phyloP scores from a whole-genome alignment of 345 rosid genomes.

The Clausena lansium region DNA sequence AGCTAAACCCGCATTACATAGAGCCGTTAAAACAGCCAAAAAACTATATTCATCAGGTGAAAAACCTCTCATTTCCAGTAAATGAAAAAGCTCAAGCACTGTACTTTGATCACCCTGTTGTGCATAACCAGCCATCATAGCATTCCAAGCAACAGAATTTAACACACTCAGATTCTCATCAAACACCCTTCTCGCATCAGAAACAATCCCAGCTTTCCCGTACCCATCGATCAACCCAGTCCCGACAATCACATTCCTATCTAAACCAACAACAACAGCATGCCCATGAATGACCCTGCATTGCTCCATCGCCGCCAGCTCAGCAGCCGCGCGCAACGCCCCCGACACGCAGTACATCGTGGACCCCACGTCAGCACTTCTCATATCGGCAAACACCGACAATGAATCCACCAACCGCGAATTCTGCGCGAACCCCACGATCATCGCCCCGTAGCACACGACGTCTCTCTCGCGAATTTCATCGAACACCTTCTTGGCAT shows the following conservation, averaged over 20 bases:
- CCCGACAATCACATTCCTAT: conserved; percentile 29
- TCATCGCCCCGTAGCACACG: conserved; percentile 37
- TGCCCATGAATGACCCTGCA: conserved; percentile 45
- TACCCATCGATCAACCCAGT: conserved; percentile 44
- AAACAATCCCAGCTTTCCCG: conserved; percentile 39
- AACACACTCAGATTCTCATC: conserved; percentile 31
- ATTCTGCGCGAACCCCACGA: conserved; percentile 44
- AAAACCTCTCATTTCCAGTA: conserved; percentile 26
- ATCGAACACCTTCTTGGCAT: conserved; percentile 37
- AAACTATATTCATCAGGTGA: conserved; percentile 42
- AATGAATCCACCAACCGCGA: conserved; percentile 28
- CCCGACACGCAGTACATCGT: conserved; percentile 36
- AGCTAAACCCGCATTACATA: conserved; percentile 33
- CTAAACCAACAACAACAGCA: conserved; percentile 35
- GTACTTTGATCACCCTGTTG: conserved; percentile 42
- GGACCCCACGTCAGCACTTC: conserved; percentile 24
- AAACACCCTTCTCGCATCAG: conserved; percentile 40
- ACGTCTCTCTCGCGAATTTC: conserved; percentile 40
- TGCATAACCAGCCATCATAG: conserved; percentile 45
- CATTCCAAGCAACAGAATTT: conserved; percentile 42
- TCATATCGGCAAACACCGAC: conserved; percentile 35
- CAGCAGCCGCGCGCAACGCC: conserved; percentile 35
- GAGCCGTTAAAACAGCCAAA: conserved; percentile 38
- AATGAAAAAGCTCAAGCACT: conserved; percentile 30
- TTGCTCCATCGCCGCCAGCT: conserved; percentile 44